A percentile compares a stretch with the other conserved stretches of the same genome.
phyloP scores from a whole-genome alignment of 108 stramenopile genomes.

The Nitzschia sp. region DNA sequence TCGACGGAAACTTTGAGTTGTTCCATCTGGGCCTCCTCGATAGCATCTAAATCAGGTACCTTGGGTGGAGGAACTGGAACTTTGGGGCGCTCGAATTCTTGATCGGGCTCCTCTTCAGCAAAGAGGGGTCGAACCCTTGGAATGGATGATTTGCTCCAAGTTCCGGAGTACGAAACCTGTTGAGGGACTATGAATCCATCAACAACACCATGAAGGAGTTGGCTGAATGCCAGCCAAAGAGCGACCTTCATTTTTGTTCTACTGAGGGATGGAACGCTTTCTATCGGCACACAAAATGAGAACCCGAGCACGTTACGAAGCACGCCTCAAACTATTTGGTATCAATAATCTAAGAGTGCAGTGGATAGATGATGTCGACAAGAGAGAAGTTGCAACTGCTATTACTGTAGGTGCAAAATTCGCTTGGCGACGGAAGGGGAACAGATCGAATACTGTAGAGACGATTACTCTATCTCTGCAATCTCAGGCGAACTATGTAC shows the following conservation, averaged over 20 bases:
- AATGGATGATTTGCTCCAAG: not conserved
- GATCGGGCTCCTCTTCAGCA: not conserved
- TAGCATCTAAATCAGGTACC: not conserved
- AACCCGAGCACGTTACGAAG: too few species aligned
- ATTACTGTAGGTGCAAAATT: too few species aligned
- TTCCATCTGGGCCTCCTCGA: too few species aligned
- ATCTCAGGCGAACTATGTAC: too few species aligned
- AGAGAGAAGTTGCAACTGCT: too few species aligned
- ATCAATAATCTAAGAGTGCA: too few species aligned
- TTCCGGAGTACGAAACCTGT: not conserved
- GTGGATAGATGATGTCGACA: too few species aligned
- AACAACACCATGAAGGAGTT: not conserved
- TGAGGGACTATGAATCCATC: not conserved
- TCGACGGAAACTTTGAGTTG: not conserved
- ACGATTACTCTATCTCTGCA: too few species aligned
- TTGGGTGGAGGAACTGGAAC: conserved; percentile 4
- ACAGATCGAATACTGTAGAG: too few species aligned
- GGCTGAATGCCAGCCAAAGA: conserved; percentile 1
- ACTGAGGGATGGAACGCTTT: not conserved
- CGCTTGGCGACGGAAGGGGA: too few species aligned
- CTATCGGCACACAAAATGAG: not conserved
- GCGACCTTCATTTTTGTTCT: conserved; percentile 1
- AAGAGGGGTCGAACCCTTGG: not conserved
- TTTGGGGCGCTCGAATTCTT: conserved; percentile 5
- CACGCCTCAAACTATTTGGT: too few species aligned